Evolutionary conservation across 2,329 filamentous ascomycete genomes (phyloP).

Genomic region (Metarhizium rileyi): DNA sequence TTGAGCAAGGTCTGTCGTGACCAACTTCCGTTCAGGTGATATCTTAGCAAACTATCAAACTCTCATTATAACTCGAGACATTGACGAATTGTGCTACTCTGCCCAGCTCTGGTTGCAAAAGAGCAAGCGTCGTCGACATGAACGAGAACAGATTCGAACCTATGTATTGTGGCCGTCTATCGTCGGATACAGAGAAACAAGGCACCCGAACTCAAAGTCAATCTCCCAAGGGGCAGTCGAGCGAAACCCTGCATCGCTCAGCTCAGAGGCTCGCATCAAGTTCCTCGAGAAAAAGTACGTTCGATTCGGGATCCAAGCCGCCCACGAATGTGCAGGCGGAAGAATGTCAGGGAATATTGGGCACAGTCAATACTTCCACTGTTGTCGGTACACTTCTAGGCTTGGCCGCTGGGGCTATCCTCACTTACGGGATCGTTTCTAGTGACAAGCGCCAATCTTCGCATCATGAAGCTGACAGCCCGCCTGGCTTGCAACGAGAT

Average conservation of each 20-base stretch:
- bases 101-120: conserved; percentile 11
- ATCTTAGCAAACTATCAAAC: conserved; percentile 49
- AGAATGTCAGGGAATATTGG: not conserved
- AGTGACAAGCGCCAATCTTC: conserved; percentile 33
- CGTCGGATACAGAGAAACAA: conserved; percentile 22
- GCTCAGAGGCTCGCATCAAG: not conserved
- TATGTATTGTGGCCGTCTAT: conserved; percentile 39
- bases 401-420: conserved; percentile 56
- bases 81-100: not conserved
- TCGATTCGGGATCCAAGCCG: not conserved
- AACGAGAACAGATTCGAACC: conserved; percentile 82
- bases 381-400: conserved; percentile 70
- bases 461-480: conserved; percentile 30
- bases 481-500: conserved; percentile 13
- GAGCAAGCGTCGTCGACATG: conserved; percentile 59
- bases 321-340: not conserved
- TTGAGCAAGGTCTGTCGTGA: conserved; percentile 52
- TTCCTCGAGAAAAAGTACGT: not conserved
- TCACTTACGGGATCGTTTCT: conserved; percentile 59
- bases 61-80: conserved; percentile 22
- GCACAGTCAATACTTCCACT: conserved; percentile 43
- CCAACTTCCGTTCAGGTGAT: conserved; percentile 62
- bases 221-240: not conserved
- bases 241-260: not conserved
- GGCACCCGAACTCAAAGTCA: conserved; percentile 10